A percentile compares a stretch with the other conserved stretches of the same genome.
Evolutionary conservation across 2,329 filamentous ascomycete species (phyloP).

Genomic region (Aspergillus pseudoterreus): DNA sequence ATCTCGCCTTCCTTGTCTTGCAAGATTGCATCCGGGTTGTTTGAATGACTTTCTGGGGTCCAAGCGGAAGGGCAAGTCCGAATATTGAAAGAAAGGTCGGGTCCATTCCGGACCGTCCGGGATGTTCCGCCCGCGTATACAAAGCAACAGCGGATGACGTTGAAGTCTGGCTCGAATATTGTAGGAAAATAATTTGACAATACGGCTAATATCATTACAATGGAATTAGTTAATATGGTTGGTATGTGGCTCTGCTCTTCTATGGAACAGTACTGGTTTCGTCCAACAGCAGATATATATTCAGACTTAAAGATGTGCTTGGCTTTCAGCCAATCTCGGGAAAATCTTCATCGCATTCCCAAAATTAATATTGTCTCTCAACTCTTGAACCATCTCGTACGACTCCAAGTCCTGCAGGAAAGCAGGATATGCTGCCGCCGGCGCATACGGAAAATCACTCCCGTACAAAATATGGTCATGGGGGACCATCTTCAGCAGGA

Average conservation of each 20-base stretch:
- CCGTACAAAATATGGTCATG: slow-evolving; percentile 2
- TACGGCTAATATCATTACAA: too few species aligned
- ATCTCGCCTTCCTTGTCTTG: slow-evolving; percentile 1
- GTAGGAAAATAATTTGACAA: too few species aligned
- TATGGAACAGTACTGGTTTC: too few species aligned
- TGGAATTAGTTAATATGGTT: too few species aligned
- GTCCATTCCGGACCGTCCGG: too few species aligned
- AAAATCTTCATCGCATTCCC: not conserved
- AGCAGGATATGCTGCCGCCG: not conserved
- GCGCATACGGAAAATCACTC: slow-evolving; percentile 1
- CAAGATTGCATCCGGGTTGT: slow-evolving; percentile 1
- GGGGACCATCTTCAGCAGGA: slow-evolving; percentile 3
- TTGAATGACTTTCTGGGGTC: too few species aligned
- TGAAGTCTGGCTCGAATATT: too few species aligned
- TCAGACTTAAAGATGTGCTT: not conserved
- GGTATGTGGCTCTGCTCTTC: too few species aligned
- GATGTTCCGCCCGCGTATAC: too few species aligned
- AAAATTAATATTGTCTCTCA: not conserved
- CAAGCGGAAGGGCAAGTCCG: too few species aligned
- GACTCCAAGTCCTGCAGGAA: not conserved
- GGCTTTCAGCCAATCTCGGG: not conserved
- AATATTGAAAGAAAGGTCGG: too few species aligned
- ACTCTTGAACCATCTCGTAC: not conserved
- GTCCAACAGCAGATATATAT: not conserved
- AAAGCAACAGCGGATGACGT: too few species aligned